Percentiles rank a stretch among this genome's conserved stretches.
phyloP scores from a whole-genome alignment of 768 basidiomycete species.

The Gelatoporia subvermispora region DNA sequence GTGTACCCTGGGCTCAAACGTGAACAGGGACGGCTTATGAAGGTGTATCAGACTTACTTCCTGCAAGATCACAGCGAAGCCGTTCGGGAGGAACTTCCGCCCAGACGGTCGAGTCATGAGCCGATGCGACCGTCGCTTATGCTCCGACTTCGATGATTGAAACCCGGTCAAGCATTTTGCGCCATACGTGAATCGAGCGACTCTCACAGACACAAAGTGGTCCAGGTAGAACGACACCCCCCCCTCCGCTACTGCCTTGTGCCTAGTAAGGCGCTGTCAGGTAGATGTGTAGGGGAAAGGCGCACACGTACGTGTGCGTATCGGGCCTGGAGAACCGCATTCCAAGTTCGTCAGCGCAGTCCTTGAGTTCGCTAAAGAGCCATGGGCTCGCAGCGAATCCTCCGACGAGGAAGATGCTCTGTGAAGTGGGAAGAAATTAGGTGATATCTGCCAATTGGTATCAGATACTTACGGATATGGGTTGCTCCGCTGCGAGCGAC shows the following conservation, averaged over 20 bases:
- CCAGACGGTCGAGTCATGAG: conserved; percentile 29
- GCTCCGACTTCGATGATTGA: conserved; percentile 34
- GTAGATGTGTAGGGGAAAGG: background rate
- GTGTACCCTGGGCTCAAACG: background rate
- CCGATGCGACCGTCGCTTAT: conserved; percentile 28
- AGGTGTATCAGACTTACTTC: conserved; percentile 2
- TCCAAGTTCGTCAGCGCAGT: conserved; percentile 46
- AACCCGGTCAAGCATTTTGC: conserved; percentile 33
- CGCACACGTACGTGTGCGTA: conserved; percentile 58
- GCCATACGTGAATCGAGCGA: conserved; percentile 46
- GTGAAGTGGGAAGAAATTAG: no score
- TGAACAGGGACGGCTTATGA: no score
- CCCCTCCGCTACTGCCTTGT: conserved; percentile 52
- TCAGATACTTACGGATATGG: no score
- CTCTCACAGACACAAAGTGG: conserved; percentile 42
- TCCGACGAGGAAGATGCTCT: conserved; percentile 78
- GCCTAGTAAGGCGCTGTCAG: conserved; percentile 20
- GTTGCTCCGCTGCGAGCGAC: background rate
- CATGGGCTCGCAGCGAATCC: conserved; percentile 80
- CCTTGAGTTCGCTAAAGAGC: conserved; percentile 68
- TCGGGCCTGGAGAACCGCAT: conserved; percentile 70
- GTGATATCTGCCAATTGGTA: no score
- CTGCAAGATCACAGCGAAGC: conserved; percentile 4
- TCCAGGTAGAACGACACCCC: conserved; percentile 40
- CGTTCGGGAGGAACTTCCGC: background rate